Base-by-base conservation (phyloP, 768 basidiomycete species). In the Collybiopsis confluens region DNA sequence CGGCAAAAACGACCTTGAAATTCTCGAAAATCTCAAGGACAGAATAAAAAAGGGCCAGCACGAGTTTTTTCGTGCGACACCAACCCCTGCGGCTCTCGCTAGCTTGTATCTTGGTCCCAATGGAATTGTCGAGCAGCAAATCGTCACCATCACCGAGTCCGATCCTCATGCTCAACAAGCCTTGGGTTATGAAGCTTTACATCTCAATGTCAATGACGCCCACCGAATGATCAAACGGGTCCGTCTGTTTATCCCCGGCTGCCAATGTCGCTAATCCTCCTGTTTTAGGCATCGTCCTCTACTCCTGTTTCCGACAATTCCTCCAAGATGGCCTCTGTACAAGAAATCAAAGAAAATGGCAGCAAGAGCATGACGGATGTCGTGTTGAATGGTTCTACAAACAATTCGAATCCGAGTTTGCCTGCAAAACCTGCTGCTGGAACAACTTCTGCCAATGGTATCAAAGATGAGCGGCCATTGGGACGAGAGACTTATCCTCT, bases 1-100 rank as follows among this genome's bases (percentile, higher is more conserved):
- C 20, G 86, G 83, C 7, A 74, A 80, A 61, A 77, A 73, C 63
- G 89, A 90, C 69, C 77, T 90, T 57, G 85, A 89, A 64, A 76
- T 84, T 28, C 77, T 91, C 55, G 82, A 90, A 68, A 82, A 82
- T 53, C 81, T 91, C 66, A 90, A 91, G 66, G 71, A 80, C 21
- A 71, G 79, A 52, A 90, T 91, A 68, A 85, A 83, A 62, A 76
- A 73, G 28, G 81, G 80, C 46, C 88, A 91, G 62, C 88, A 91
- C 66, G 81, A 86, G 52, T 73, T 82, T 59, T 91, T 81, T 65
- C 78, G 80, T 21, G 79, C 88, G 26, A 64, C 79, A 43, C 86
- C 89, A 23, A 77, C 82, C 55, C 89, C 88, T 26, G 74, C 73
- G 15, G 78, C 76, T 45, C 80, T 91, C 36, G 84, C 82, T 33